phyloP scores from a whole-genome alignment of 2,329 filamentous ascomycete species.

The Cytospora mali region DNA sequence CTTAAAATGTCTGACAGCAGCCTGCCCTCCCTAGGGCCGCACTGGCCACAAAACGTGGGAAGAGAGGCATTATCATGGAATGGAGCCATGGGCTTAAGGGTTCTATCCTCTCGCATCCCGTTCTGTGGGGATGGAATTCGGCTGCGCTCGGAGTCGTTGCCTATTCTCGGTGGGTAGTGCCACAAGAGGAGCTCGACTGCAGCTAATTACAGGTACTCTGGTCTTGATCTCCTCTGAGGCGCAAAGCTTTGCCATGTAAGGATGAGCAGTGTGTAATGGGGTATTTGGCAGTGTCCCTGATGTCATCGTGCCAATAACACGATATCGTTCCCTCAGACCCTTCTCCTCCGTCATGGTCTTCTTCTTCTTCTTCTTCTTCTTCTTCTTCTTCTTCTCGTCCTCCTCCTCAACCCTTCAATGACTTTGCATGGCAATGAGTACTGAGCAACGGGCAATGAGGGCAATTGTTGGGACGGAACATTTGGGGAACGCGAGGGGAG shows the following conservation, averaged over 20 bases:
- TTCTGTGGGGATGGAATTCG: background rate
- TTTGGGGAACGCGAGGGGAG: too few relatives aligned
- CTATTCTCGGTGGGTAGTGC: background rate
- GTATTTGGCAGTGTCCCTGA: background rate
- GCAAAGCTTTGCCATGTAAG: background rate
- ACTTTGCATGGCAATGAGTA: background rate
- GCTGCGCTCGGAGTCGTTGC: background rate
- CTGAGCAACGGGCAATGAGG: background rate
- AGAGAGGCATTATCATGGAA: background rate
- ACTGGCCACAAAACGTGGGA: background rate
- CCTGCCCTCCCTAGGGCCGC: background rate
- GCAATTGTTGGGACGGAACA: background rate
- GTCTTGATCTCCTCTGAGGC: background rate
- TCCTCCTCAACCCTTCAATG: background rate
- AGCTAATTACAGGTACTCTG: background rate
- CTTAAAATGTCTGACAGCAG: background rate
- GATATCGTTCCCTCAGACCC: background rate
- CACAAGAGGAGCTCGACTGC: background rate
- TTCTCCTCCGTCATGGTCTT: background rate
- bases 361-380: background rate
- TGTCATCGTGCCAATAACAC: background rate
- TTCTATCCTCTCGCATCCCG: background rate
- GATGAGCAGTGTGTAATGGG: background rate
- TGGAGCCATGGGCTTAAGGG: background rate
- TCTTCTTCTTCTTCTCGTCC: background rate